These are phyloP conservation scores for Scytalidium lignicola DNA, from an alignment of 2,329 filamentous ascomycete genomes.

Conservation along the genomic window DNA sequence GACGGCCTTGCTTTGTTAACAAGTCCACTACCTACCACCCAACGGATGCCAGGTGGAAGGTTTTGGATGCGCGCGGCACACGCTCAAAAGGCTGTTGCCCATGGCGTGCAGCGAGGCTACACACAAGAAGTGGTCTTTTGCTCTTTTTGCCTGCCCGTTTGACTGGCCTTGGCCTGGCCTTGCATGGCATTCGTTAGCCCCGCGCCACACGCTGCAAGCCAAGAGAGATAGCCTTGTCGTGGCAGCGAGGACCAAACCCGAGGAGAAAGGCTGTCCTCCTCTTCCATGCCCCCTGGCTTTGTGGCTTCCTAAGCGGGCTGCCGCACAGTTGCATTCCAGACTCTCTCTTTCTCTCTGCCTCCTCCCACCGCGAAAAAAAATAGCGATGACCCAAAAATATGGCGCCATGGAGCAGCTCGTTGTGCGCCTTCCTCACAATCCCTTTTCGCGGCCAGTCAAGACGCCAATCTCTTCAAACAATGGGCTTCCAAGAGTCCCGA, in stretches of 20 bases:
- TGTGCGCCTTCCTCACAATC: not conserved
- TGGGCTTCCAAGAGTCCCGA: too few species aligned
- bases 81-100: too few species aligned
- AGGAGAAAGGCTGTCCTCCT: not conserved
- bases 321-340: not conserved
- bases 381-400: not conserved
- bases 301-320: not conserved
- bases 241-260: not conserved
- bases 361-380: not conserved
- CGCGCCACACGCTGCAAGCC: not conserved
- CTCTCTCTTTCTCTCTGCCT: not conserved
- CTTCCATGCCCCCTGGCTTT: not conserved
- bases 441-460: too few species aligned
- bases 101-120: too few species aligned
- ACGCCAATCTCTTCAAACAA: too few species aligned
- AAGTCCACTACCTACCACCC: too few species aligned
- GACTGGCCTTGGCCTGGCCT: not conserved
- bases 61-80: too few species aligned
- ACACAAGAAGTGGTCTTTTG: too few species aligned
- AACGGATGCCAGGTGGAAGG: too few species aligned
- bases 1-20: too few species aligned
- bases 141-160: too few species aligned
- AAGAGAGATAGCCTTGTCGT: not conserved
- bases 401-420: not conserved
- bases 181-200: not conserved